A percentile compares a stretch with the other conserved stretches of the same genome.
phyloP scores from a whole-genome alignment of 2,329 filamentous ascomycete species.

The Pseudopithomyces maydicus region DNA sequence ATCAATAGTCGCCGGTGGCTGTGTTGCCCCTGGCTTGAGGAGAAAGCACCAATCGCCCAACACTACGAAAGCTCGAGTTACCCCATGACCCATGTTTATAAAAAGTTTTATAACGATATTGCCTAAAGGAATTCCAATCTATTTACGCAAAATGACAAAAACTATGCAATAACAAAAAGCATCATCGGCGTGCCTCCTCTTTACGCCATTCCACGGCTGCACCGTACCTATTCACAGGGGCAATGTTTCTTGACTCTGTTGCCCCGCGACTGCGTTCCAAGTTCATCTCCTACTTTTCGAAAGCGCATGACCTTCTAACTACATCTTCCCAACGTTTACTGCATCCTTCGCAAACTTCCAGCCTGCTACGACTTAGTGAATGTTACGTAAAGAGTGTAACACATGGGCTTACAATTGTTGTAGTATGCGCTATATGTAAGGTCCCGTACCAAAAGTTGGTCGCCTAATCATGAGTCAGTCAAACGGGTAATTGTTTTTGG shows the following conservation, averaged over 20 bases:
- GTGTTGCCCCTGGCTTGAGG: too few species aligned
- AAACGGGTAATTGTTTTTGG: not conserved
- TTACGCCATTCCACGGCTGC: not conserved
- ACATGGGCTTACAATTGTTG: constrained; percentile 3
- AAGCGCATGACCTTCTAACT: too few species aligned
- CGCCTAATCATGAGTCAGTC: constrained; percentile 1
- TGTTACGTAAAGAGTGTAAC: not conserved
- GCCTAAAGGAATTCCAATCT: constrained; percentile 1
- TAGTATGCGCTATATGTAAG: not conserved
- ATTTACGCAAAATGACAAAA: not conserved
- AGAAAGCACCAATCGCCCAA: too few species aligned
- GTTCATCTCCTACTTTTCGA: constrained; percentile 2
- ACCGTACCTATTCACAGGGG: constrained; percentile 1
- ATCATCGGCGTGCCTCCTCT: not conserved
- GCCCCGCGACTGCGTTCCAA: not conserved
- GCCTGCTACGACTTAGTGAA: constrained; percentile 1
- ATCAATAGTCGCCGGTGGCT: too few species aligned
- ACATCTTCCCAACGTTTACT: not conserved
- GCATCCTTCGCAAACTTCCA: constrained; percentile 4
- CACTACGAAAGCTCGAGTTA: not conserved
- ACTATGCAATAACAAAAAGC: not conserved
- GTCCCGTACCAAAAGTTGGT: not conserved
- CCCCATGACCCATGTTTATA: not conserved
- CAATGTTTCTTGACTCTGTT: not conserved
- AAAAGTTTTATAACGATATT: not conserved